Evolutionary conservation across 1,284 basidiomycete species (phyloP), one percentile per base, ranked within the genome.

Genomic region (Austroboletus olivaceoglutinosus): DNA sequence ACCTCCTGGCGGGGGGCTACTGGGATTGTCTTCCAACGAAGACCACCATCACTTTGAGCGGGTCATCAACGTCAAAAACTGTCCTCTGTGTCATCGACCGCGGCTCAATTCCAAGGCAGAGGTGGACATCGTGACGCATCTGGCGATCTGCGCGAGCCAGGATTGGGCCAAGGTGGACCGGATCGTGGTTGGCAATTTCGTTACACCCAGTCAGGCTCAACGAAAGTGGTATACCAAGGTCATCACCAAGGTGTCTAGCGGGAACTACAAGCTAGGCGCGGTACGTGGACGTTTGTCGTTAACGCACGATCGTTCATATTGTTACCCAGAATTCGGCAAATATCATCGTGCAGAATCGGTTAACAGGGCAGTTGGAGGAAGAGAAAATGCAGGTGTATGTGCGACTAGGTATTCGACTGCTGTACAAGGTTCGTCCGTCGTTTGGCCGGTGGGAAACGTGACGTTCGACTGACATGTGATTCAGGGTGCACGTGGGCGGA

Each of bases 301-400:
- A 10, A n/a, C 15, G 21, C 21, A 3, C 23, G 15, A 3, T 38
- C 11, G 13, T 22, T 45, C 22, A 13, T 12, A 16, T 39, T 12
- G 22, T 25, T 15, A 47, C n/a, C 7, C 58, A 91, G 89, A 91
- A 95, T 62, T 93, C 89, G 45, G 96, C 94, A 45, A 98, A 98
- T 67, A 98, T 98, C 56, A 91, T 98, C 53, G 93, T 97, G 0
- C 93, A 97, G 72, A 93, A 97, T 67, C 78, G 94, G 13, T 68
- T 83, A 62, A 95, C 92, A 2, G 96, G 97, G 0, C 90, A 93
- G 68, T 68, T 98, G 52, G 88, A 96, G 62, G 97, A 99, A 71
- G 97, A 99, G 72, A 98, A 98, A 76, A 97, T 96, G 89, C 89
- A 94, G 65, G 91, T 94, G 4, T 98, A 98, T 65, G 93, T 99